Conservation (phyloP, 352 stramenopile species). For the Globisporangium cystogenes region DNA sequence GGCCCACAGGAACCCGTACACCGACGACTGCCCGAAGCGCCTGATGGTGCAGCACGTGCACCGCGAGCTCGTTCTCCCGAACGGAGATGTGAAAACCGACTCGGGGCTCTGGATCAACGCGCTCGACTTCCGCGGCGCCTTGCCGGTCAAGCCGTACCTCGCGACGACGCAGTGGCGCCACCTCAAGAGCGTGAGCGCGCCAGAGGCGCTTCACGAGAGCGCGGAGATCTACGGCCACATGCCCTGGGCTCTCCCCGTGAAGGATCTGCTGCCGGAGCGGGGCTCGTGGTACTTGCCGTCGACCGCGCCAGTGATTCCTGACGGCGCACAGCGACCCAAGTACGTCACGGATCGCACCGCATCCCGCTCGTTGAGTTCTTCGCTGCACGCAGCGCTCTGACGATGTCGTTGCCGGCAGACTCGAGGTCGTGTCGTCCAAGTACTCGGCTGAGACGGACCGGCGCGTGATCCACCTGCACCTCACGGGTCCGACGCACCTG, state of each 20-base stretch:
- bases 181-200: conserved; percentile 21
- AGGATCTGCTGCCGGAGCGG: conserved; percentile 56
- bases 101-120: conserved; percentile 70
- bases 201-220: conserved; percentile 36
- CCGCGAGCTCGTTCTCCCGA: conserved; percentile 38
- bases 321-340: conserved; percentile 18
- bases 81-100: conserved; percentile 41
- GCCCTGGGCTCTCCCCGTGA: conserved; percentile 55
- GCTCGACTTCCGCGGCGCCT: conserved; percentile 57
- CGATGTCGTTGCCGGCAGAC: conserved; percentile 12
- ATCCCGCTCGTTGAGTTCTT: neutral
- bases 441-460: conserved; percentile 44
- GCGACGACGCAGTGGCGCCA: conserved; percentile 45
- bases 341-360: conserved; percentile 10
- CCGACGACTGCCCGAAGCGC: conserved; percentile 58
- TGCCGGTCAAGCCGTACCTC: conserved; percentile 40
- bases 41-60: conserved; percentile 67
- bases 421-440: conserved; percentile 56
- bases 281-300: conserved; percentile 69
- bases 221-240: conserved; percentile 66
- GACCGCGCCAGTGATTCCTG: conserved; percentile 21
- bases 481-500: conserved; percentile 60
- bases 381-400: neutral
- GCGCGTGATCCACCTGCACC: conserved; percentile 57
- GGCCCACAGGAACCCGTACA: conserved; percentile 73